Evolutionary conservation across 352 stramenopile species (phyloP).

Genomic region (Pythium utonaiense): DNA sequence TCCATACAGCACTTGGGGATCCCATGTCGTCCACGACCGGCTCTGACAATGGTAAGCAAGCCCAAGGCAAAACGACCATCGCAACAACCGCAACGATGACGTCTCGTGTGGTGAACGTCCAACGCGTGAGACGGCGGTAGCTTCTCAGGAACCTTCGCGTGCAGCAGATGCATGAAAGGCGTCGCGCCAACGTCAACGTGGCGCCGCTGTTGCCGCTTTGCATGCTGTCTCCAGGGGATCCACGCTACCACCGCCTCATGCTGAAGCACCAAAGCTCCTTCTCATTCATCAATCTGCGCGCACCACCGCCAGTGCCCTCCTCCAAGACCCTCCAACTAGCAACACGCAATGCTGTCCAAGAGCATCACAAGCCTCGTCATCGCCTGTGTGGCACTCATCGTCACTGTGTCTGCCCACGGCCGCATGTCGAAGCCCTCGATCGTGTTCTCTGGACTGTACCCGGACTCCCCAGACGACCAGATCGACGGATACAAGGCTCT

Average conservation of each 20-base stretch:
- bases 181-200: not conserved
- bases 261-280: not conserved
- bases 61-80: not conserved
- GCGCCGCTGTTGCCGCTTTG: no score
- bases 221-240: no score
- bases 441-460: constrained; percentile 6
- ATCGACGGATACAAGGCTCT: constrained; percentile 17
- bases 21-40: not conserved
- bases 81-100: not conserved
- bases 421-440: constrained; percentile 9
- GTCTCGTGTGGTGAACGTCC: not conserved
- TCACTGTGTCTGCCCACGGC: constrained; percentile 11
- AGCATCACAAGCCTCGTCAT: not conserved
- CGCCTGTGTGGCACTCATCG: not conserved
- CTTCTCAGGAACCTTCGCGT: not conserved
- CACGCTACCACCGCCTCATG: no score
- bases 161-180: not conserved
- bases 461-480: constrained; percentile 10
- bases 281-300: not conserved
- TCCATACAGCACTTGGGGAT: not conserved
- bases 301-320: not conserved
- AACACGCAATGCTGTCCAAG: not conserved
- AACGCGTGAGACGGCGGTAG: not conserved
- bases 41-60: not conserved
- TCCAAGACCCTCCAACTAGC: not conserved